Percentiles rank a stretch among this genome's conserved stretches.
phyloP scores from a whole-genome alignment of 441 rosid species.

The Raphanus hybrid region DNA sequence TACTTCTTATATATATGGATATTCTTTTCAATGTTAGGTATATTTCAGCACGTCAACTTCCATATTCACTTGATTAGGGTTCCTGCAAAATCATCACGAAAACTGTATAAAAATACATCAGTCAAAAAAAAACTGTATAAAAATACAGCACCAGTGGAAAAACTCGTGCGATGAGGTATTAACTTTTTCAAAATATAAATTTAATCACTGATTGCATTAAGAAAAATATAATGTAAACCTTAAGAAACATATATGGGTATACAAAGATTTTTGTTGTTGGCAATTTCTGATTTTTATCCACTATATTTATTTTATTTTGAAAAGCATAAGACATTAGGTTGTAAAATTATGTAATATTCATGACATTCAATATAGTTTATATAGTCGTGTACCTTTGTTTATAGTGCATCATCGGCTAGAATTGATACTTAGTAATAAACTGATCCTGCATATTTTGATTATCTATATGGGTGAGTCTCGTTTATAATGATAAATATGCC shows the following conservation, averaged over 20 bases:
- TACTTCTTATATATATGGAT: not conserved
- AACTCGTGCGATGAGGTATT: not conserved
- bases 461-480: slow-evolving; percentile 9
- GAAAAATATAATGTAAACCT: not conserved
- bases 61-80: slow-evolving; percentile 20
- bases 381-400: slow-evolving; percentile 24
- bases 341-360: not conserved
- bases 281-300: not conserved
- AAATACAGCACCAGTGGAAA: slow-evolving; percentile 6
- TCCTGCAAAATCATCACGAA: slow-evolving; percentile 35
- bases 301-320: not conserved
- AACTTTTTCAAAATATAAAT: not conserved
- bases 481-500: not conserved
- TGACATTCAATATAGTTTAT: not conserved
- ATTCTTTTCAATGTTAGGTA: not conserved
- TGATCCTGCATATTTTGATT: slow-evolving; percentile 41
- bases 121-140: not conserved
- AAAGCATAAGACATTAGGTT: slow-evolving; percentile 5
- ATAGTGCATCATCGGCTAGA: slow-evolving; percentile 15
- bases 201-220: not conserved
- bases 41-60: slow-evolving; percentile 15
- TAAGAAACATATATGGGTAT: not conserved
- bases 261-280: not conserved
- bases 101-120: not conserved
- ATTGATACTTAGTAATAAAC: slow-evolving; percentile 35